Base-by-base conservation (phyloP, 495 filamentous ascomycete genomes). In the Penicillium daleae region DNA sequence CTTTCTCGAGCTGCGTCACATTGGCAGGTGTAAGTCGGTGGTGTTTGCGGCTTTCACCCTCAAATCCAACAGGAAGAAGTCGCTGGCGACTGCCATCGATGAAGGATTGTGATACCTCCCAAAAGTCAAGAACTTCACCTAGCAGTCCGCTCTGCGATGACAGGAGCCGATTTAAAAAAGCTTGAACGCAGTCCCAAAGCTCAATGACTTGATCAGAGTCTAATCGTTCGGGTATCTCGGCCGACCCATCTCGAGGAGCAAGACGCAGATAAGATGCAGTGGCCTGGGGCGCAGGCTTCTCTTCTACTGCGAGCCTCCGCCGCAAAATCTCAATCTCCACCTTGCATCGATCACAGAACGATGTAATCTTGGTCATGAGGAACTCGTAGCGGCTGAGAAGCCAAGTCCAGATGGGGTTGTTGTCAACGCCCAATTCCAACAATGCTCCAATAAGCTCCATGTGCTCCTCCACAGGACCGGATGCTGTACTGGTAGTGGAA, bases 401-500 rank as follows among this genome's bases (percentile, higher is more conserved):
- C 95, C 95, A 99, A 2, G 92, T 84, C 90, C 90, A 96, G 55
- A 98, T 94, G 10, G 95, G 95, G 71, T 97, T 98, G 53, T 98
- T 92, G 22, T 95, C 89, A 12, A 97, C 93, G 24, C 95, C 95
- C 19, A 99, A 75, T 74, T 98, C 93, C 29, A 99, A 74, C 31
- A 99, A 81, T 17, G 97, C 84, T 15, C 89, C 83, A 48, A 97
- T 97, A 51, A 97, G 77, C 64, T 93, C 90, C 89, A 96, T 92
- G 71, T 96, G 86, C 70, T 93, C 90, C 61, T 96, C 92, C 53
- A 88, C 82, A 21, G 84, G 79, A 40, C 77, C 75, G 10, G 71
- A 71, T 17, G 71, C 72, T 29, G 74, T 76, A 56, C 68, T 75
- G 26, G 74, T 77, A 6, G 78, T 77, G 12, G 76, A 77, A 15